Evolutionary conservation across 371 early-diverging fungal genomes (phyloP).

Genomic region (Mucor piriformis): DNA sequence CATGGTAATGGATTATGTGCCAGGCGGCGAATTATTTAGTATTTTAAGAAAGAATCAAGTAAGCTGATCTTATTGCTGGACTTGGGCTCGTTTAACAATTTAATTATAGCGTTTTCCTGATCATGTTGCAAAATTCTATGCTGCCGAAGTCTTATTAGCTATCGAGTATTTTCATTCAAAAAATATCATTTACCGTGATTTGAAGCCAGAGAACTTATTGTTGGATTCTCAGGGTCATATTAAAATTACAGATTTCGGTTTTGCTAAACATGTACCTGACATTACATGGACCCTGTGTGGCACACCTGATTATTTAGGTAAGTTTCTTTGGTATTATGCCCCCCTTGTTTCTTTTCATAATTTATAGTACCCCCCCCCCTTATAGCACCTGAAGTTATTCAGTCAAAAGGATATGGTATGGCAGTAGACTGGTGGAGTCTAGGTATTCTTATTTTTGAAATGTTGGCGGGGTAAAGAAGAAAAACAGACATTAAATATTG

Average conservation of each 20-base stretch:
- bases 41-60: slow-evolving; percentile 71
- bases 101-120: slow-evolving; percentile 72
- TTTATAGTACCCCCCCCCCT: background rate
- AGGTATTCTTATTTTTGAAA: slow-evolving; percentile 97
- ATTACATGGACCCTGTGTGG: slow-evolving; percentile 95
- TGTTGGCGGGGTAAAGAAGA: slow-evolving; percentile 75
- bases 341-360: too few relatives aligned
- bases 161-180: slow-evolving; percentile 85
- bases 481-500: background rate
- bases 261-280: slow-evolving; percentile 71
- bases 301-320: slow-evolving; percentile 92
- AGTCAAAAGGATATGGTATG: slow-evolving; percentile 94
- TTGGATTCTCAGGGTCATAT: slow-evolving; percentile 88
- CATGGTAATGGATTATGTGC: slow-evolving; percentile 92
- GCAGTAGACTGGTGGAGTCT: slow-evolving; percentile 99
- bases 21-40: slow-evolving; percentile 89
- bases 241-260: slow-evolving; percentile 96
- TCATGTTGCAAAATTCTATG: slow-evolving; percentile 79
- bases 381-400: slow-evolving; percentile 96
- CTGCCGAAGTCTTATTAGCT: slow-evolving; percentile 65
- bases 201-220: slow-evolving; percentile 88
- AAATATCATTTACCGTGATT: slow-evolving; percentile 84
- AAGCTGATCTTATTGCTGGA: background rate
- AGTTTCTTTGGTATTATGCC: background rate
- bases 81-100: background rate